phyloP scores from a whole-genome alignment of 2,329 filamentous ascomycete species.

The Lizonia empirigonia region DNA sequence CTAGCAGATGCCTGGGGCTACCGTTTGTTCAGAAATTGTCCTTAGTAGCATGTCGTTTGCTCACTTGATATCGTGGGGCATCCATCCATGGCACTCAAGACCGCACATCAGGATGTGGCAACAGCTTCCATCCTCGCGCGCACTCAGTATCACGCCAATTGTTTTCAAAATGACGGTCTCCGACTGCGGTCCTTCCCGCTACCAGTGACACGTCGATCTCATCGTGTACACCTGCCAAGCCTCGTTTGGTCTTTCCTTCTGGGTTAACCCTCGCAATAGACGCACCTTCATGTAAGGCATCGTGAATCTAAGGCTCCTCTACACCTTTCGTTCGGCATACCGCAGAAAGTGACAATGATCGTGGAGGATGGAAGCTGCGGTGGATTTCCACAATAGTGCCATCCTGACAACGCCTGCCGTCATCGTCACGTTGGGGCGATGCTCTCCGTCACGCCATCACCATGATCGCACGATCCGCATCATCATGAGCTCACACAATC shows the following conservation, averaged over 20 bases:
- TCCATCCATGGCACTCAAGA: too few relatives aligned
- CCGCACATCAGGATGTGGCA: too few relatives aligned
- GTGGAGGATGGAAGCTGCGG: not conserved
- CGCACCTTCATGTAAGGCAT: not conserved
- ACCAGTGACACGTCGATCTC: not conserved
- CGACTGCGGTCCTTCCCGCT: not conserved
- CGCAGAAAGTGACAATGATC: not conserved
- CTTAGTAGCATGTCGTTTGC: too few relatives aligned
- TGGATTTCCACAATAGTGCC: conserved; percentile 2
- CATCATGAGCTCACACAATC: not conserved
- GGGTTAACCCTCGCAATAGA: not conserved
- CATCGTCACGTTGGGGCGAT: not conserved
- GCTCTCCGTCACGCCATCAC: conserved; percentile 1
- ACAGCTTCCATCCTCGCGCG: too few relatives aligned
- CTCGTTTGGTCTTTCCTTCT: conserved; percentile 1
- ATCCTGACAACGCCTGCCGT: conserved; percentile 2
- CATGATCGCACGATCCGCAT: not conserved
- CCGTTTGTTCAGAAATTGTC: too few relatives aligned
- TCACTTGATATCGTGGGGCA: too few relatives aligned
- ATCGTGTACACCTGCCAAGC: not conserved
- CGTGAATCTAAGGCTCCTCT: not conserved
- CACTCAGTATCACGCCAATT: not conserved
- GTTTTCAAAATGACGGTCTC: not conserved
- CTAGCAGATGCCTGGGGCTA: too few relatives aligned
- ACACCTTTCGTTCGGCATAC: not conserved